These are phyloP conservation scores for Antrodiella citrinella DNA, from an alignment of 768 basidiomycete genomes.

Conservation along the genomic window DNA sequence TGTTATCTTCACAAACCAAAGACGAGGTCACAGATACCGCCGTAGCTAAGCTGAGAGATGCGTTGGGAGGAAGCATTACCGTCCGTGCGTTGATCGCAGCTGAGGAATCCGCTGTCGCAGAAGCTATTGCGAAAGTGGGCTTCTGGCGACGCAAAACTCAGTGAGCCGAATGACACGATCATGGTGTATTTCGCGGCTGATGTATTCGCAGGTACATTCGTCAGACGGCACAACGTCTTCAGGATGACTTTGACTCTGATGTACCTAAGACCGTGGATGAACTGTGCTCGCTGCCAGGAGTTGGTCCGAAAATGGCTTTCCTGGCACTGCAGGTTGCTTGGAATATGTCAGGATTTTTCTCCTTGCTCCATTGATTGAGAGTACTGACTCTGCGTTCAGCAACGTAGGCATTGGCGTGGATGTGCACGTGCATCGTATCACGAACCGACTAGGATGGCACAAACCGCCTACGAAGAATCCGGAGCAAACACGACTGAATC, in stretches of 20 bases:
- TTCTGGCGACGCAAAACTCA: slow-evolving; percentile 87
- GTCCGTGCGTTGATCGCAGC: slow-evolving; percentile 63
- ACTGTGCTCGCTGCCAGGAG: slow-evolving; percentile 80
- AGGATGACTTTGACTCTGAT: slow-evolving; percentile 71
- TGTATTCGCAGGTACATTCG: slow-evolving; percentile 53
- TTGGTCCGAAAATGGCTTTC: slow-evolving; percentile 97
- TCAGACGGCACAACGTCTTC: slow-evolving; percentile 58
- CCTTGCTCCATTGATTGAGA: neutral
- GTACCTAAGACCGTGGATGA: slow-evolving; percentile 87
- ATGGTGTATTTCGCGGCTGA: neutral
- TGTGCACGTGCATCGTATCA: slow-evolving; percentile 92
- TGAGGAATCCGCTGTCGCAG: slow-evolving; percentile 51
- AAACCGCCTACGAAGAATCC: slow-evolving; percentile 74
- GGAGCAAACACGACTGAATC: slow-evolving; percentile 79
- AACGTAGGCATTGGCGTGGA: slow-evolving; percentile 93
- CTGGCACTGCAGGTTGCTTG: slow-evolving; percentile 77
- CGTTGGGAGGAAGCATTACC: slow-evolving; percentile 74
- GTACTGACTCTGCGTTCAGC: slow-evolving; percentile 27
- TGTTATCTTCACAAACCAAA: slow-evolving; percentile 95
- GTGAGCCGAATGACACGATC: slow-evolving; percentile 31
- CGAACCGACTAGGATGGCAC: slow-evolving; percentile 92
- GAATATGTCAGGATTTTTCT: slow-evolving; percentile 49
- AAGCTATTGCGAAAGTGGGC: slow-evolving; percentile 82
- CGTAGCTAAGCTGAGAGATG: slow-evolving; percentile 58
- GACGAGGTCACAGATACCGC: slow-evolving; percentile 84